Percentiles rank a stretch among this genome's conserved stretches.
phyloP scores from a whole-genome alignment of 306 rosid species.

The Lupinus albus region DNA sequence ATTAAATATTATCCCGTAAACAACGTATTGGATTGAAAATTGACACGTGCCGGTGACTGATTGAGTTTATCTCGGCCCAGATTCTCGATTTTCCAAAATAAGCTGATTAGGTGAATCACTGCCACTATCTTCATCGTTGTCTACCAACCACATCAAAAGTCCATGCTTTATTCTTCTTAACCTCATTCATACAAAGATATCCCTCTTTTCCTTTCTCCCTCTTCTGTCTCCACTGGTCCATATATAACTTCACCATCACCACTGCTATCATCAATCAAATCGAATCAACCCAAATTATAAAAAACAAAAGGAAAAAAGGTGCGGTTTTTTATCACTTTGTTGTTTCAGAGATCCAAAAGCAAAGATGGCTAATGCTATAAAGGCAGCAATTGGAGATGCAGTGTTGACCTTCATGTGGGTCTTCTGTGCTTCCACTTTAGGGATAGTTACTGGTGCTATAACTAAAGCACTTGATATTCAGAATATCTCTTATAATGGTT shows the following conservation, averaged over 20 bases:
- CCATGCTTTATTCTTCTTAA: slow-evolving; percentile 4
- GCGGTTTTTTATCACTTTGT: not conserved
- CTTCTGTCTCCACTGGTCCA: slow-evolving; percentile 3
- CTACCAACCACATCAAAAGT: not conserved
- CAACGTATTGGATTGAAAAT: too few relatives aligned
- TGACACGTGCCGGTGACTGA: too few relatives aligned
- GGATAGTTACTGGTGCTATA: slow-evolving; percentile 51
- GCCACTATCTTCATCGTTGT: not conserved
- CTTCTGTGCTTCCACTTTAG: slow-evolving; percentile 62
- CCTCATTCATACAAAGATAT: not conserved
- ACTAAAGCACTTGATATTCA: slow-evolving; percentile 49
- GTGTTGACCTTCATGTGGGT: slow-evolving; percentile 79
- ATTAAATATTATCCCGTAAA: too few relatives aligned
- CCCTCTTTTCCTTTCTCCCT: slow-evolving; percentile 1
- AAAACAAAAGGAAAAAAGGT: too few relatives aligned
- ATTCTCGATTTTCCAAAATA: not conserved
- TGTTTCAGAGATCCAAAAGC: not conserved
- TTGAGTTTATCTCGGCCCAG: not conserved
- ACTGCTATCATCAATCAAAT: not conserved
- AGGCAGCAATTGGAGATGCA: slow-evolving; percentile 70
- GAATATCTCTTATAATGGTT: slow-evolving; percentile 38
- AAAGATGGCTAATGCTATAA: slow-evolving; percentile 51
- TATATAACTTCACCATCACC: slow-evolving; percentile 3
- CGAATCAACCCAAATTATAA: not conserved
- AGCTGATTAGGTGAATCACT: slow-evolving; percentile 41